Evolutionary conservation across 2,329 filamentous ascomycete species (phyloP).

Genomic region (Aspergillus udagawae): DNA sequence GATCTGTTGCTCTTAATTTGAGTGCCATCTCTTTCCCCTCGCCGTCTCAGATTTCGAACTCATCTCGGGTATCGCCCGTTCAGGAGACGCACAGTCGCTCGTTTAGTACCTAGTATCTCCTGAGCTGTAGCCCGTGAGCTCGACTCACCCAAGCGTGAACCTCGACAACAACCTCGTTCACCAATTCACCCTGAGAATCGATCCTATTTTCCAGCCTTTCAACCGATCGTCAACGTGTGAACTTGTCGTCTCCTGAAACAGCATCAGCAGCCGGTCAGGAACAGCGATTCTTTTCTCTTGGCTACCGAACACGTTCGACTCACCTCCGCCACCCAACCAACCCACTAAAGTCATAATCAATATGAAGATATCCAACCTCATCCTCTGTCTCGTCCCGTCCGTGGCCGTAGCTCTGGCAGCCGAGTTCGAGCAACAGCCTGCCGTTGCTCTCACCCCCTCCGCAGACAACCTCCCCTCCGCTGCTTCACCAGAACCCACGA

Average conservation of each 20-base stretch:
- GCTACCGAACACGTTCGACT: background rate
- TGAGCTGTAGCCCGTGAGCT: background rate
- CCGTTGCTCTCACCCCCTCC: slow-evolving; percentile 20
- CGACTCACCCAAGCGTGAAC: no score
- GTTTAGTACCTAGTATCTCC: background rate
- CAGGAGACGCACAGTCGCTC: background rate
- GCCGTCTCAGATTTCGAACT: background rate
- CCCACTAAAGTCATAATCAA: background rate
- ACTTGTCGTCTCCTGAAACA: no score
- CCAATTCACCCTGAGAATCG: no score
- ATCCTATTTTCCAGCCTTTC: no score
- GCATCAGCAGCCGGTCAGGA: background rate
- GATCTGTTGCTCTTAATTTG: background rate
- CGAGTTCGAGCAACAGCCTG: slow-evolving; percentile 22
- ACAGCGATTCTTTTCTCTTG: background rate
- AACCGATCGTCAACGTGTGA: no score
- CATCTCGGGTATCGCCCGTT: no score
- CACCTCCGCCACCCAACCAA: background rate
- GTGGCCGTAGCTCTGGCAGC: slow-evolving; percentile 20
- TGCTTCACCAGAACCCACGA: slow-evolving; percentile 11
- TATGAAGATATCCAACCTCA: slow-evolving; percentile 16
- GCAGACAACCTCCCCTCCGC: slow-evolving; percentile 14
- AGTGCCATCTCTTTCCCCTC: background rate
- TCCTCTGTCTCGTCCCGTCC: slow-evolving; percentile 18
- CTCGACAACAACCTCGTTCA: no score